These are phyloP conservation scores for Cyclotella baltica DNA, from an alignment of 108 stramenopile genomes.

Conservation along the genomic window DNA sequence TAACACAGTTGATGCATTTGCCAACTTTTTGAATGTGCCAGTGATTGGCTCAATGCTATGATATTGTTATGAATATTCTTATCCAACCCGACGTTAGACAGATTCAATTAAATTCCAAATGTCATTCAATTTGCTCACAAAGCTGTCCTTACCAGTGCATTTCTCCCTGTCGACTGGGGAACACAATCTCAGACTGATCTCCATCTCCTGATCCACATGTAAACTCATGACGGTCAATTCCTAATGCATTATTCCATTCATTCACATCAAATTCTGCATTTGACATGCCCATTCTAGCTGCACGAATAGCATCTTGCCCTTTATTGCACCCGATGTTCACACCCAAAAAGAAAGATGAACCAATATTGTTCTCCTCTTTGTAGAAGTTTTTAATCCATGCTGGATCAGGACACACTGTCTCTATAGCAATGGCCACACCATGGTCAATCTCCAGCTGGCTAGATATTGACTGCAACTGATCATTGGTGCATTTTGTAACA, in stretches of 20 bases:
- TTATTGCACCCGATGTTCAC: constrained; percentile 75
- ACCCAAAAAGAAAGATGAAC: constrained; percentile 18
- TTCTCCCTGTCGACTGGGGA: not conserved
- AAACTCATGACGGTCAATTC: not conserved
- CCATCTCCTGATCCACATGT: not conserved
- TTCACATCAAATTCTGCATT: constrained; percentile 27
- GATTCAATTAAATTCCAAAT: too few species aligned
- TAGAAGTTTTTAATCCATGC: not conserved
- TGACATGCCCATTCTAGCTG: constrained; percentile 55
- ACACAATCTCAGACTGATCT: not conserved
- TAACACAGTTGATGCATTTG: not conserved
- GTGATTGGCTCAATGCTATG: not conserved
- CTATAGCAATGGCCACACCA: not conserved
- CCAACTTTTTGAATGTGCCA: not conserved
- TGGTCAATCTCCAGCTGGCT: too few species aligned
- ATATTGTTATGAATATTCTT: too few species aligned
- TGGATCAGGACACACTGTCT: not conserved
- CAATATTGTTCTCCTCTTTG: not conserved
- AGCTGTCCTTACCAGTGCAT: too few species aligned
- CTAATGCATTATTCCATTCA: constrained; percentile 40
- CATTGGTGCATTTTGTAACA: not conserved
- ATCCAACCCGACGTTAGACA: too few species aligned
- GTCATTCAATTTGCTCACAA: too few species aligned
- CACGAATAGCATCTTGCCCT: constrained; percentile 67
- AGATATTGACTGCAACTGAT: not conserved